Conservation (phyloP, 345 rosid species). For the Salix purpurea region DNA sequence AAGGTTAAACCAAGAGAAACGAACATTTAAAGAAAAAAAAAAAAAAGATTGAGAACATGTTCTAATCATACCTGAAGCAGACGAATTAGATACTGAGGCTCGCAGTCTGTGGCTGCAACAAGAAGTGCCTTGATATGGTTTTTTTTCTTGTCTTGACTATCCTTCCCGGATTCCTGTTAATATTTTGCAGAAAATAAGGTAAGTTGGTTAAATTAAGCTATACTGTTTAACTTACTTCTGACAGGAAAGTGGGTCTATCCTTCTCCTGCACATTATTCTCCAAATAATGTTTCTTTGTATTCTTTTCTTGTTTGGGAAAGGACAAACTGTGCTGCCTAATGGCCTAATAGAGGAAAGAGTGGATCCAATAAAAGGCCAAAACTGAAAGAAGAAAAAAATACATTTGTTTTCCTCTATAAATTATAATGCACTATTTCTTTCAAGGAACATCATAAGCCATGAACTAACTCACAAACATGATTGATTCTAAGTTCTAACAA, state of each 20-base stretch:
- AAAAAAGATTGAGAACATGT: background rate
- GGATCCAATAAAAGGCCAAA: background rate
- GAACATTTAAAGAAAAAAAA: background rate
- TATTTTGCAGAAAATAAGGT: constrained; percentile 12
- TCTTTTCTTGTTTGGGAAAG: background rate
- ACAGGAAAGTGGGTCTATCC: background rate
- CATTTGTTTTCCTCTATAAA: background rate
- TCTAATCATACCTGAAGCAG: constrained; percentile 69
- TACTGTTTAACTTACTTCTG: background rate
- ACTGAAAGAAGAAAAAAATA: background rate
- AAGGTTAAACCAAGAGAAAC: background rate
- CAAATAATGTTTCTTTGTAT: background rate
- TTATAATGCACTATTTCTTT: background rate
- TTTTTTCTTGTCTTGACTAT: constrained; percentile 90
- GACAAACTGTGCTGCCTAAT: background rate
- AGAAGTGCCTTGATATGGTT: constrained; percentile 86
- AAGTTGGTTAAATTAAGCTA: background rate
- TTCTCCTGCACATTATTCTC: background rate
- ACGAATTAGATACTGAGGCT: constrained; percentile 86
- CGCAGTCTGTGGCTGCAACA: constrained; percentile 93
- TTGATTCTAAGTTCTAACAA: background rate
- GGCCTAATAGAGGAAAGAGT: background rate
- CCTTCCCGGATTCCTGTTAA: constrained; percentile 84
- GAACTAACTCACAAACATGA: background rate
- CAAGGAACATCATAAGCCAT: background rate